A percentile compares a stretch with the other conserved stretches of the same genome.
Evolutionary conservation across 129 eudicot genomes (phyloP).

Genomic region (Ambrosia trifida): DNA sequence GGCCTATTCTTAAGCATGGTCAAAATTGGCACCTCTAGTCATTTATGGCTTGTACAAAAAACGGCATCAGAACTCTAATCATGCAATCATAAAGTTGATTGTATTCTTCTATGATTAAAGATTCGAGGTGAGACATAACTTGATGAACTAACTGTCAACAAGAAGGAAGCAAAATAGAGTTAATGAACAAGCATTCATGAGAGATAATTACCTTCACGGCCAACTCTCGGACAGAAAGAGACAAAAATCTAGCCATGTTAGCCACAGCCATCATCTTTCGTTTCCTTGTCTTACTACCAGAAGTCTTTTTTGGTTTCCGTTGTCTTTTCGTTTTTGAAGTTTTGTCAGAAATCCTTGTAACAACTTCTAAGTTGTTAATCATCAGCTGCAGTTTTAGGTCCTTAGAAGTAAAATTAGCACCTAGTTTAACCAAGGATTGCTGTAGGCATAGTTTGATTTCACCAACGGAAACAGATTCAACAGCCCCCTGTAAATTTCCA

Average conservation of each 20-base stretch:
- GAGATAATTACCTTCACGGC: slow-evolving; percentile 56
- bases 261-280: slow-evolving; percentile 81
- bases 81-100: neutral
- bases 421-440: slow-evolving; percentile 74
- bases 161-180: neutral
- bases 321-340: slow-evolving; percentile 41
- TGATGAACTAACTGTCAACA: neutral
- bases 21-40: neutral
- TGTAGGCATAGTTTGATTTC: slow-evolving; percentile 84
- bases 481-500: slow-evolving; percentile 65
- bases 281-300: slow-evolving; percentile 48
- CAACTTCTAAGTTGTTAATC: slow-evolving; percentile 73
- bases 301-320: slow-evolving; percentile 44
- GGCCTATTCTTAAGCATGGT: neutral
- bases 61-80: neutral
- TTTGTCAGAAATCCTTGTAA: slow-evolving; percentile 61
- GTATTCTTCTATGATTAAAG: neutral
- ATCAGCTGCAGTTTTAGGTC: slow-evolving; percentile 76
- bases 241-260: slow-evolving; percentile 75
- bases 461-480: slow-evolving; percentile 82
- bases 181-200: neutral
- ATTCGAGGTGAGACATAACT: slow-evolving; percentile 9
- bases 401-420: slow-evolving; percentile 66
- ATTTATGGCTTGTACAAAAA: slow-evolving; percentile 10
- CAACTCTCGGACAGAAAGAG: slow-evolving; percentile 65